Base-by-base conservation (phyloP, 495 filamentous ascomycete species). In the Hyaloscypha variabilis region DNA sequence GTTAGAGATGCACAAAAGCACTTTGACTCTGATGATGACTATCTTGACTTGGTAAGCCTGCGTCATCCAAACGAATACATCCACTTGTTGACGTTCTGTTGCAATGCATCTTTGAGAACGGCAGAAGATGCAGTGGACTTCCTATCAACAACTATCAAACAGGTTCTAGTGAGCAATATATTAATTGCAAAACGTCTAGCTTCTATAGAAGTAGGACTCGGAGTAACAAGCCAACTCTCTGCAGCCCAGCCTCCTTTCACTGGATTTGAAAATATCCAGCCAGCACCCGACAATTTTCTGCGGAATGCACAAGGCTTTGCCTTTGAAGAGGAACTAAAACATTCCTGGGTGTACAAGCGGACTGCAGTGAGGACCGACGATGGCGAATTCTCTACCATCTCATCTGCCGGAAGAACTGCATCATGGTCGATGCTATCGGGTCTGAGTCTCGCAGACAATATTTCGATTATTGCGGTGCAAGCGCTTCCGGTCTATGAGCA, bases 401-500 rank as follows among this genome's bases (percentile, higher is more conserved):
- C 6, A 4, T 24, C 51, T 14, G 51, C 51, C 19, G 51, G 51
- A 53, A 53, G 51, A 19, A 53, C 51, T 53, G 51, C 51, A 10
- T 53, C 23, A 24, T 24, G 51, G 51, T 53, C 51, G 5, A 53
- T 53, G 51, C 51, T 53, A 6, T 24, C 51, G 5, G n/a, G 51
- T 24, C n/a, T 53, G 2, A 53, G 51, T 19, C 51, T 28, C 3
- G 6, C 51, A 8, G 51, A 53, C n/a, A 53, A 53, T 21, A 53
- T 53, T 5, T 53, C 51, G 6, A 53, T 28, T 19, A 53, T 53
- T 19, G 51, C 51, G 2, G 6, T 53, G 2, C 51, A 53, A 28
- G n/a, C 51, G 8, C n/a, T 53, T 2, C 51, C 49, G n/a, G 49
- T 52, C 6, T 52, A 52, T 52, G 49, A n/a, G n/a, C 51, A 53